A percentile compares a stretch with the other conserved stretches of the same genome.
Conservation (phyloP, 2,329 filamentous ascomycete species). For the Periconia sp. region DNA sequence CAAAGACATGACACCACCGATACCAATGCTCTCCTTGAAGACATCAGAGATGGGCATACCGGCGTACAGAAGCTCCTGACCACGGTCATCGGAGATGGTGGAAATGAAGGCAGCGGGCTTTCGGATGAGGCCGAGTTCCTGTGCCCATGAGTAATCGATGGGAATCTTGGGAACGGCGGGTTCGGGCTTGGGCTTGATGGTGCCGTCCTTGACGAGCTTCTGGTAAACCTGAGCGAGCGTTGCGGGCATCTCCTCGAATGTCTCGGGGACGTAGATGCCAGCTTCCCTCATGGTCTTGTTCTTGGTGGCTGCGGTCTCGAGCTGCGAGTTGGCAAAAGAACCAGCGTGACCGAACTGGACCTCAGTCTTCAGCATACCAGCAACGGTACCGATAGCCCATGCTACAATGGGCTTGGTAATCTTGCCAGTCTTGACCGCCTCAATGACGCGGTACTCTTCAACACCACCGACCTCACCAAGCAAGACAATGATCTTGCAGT, state of each 20-base stretch:
- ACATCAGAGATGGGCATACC: slow-evolving; percentile 99
- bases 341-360: slow-evolving; percentile 99
- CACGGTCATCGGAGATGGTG: slow-evolving; percentile 99
- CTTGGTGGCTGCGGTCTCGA: slow-evolving; percentile 95
- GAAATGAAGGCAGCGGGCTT: slow-evolving; percentile 99
- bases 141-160: slow-evolving; percentile 99
- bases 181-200: slow-evolving; percentile 83
- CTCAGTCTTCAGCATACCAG: slow-evolving; percentile 99
- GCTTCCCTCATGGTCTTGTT: slow-evolving; percentile 96
- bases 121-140: slow-evolving; percentile 98
- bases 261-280: slow-evolving; percentile 90
- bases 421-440: slow-evolving; percentile 88
- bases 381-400: slow-evolving; percentile 99
- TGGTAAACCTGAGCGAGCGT: slow-evolving; percentile 82
- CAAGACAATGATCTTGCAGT: slow-evolving; percentile 95
- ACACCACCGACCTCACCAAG: slow-evolving; percentile 99
- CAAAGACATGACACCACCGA: slow-evolving; percentile 99
- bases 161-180: slow-evolving; percentile 97
- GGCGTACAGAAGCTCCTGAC: slow-evolving; percentile 96
- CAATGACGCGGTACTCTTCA: slow-evolving; percentile 99
- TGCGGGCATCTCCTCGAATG: slow-evolving; percentile 90
- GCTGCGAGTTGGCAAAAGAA: slow-evolving; percentile 98
- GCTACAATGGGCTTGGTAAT: slow-evolving; percentile 99
- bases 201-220: slow-evolving; percentile 80
- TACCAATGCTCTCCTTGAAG: slow-evolving; percentile 97